Conservation (phyloP, 2,329 filamentous ascomycete species). For the Colletotrichum eleusines region DNA sequence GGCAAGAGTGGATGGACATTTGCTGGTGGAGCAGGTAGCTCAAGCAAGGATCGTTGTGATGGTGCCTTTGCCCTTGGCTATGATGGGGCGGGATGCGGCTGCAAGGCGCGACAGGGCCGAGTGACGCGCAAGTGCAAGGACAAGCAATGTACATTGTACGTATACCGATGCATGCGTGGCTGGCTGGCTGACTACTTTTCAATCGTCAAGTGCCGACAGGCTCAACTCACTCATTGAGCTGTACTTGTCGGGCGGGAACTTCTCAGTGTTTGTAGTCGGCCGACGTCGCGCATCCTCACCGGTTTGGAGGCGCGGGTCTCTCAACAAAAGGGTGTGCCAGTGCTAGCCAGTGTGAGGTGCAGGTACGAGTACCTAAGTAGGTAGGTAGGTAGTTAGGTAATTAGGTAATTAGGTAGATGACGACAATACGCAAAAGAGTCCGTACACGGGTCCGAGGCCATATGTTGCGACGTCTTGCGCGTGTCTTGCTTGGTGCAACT, state of each 20-base stretch:
- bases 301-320: conserved; percentile 32
- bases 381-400: too few relatives aligned
- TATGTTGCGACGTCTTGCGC: neutral
- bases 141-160: neutral
- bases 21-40: conserved; percentile 21
- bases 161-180: conserved; percentile 23
- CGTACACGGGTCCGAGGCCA: conserved; percentile 2
- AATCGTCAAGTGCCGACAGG: conserved; percentile 30
- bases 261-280: conserved; percentile 16
- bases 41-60: conserved; percentile 21
- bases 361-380: neutral
- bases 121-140: conserved; percentile 10
- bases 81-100: conserved; percentile 32
- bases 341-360: conserved; percentile 6
- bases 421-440: conserved; percentile 9
- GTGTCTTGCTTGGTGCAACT: neutral
- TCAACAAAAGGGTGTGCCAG: conserved; percentile 32
- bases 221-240: conserved; percentile 19
- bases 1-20: conserved; percentile 25
- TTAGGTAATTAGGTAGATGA: neutral
- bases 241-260: conserved; percentile 19
- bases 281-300: conserved; percentile 31
- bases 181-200: conserved; percentile 8
- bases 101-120: conserved; percentile 37
- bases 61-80: too few relatives aligned